Conservation (phyloP, 1,139 yeast genomes). For the Williopsis jadinii region DNA sequence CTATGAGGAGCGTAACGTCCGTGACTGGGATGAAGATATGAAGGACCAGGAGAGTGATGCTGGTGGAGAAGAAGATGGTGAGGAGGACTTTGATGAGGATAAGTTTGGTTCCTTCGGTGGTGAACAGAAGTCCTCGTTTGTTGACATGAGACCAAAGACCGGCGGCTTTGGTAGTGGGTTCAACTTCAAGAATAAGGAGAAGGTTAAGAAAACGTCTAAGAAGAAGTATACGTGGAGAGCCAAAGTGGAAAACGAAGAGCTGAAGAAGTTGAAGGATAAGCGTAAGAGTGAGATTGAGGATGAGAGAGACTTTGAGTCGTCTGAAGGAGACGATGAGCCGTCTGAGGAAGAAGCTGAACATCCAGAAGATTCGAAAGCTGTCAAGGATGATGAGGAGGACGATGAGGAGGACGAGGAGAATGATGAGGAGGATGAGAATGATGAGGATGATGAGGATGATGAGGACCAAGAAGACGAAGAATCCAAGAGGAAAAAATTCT, state of each 20-base stretch:
- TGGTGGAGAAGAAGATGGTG: constrained; percentile 17
- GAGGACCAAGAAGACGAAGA: constrained; percentile 16
- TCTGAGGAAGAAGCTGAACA: constrained; percentile 18
- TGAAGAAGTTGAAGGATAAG: constrained; percentile 22
- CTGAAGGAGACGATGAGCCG: constrained; percentile 19
- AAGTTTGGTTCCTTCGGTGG: constrained; percentile 23
- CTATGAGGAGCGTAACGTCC: constrained; percentile 63
- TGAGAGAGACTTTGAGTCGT: constrained; percentile 35
- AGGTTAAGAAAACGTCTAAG: constrained; percentile 37
- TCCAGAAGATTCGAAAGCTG: constrained; percentile 7
- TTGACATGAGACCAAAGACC: constrained; percentile 66
- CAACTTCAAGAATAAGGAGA: constrained; percentile 55
- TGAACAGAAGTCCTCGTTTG: constrained; percentile 41
- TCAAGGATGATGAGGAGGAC: constrained; percentile 11
- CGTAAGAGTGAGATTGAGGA: constrained; percentile 33
- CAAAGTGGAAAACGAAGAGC: constrained; percentile 40
- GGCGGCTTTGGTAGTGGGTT: constrained; percentile 64
- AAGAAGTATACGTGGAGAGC: constrained; percentile 54
- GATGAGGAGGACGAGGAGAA: constrained; percentile 8
- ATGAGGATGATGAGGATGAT: constrained; percentile 21
- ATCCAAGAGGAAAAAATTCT: constrained; percentile 16
- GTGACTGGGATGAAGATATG: constrained; percentile 52
- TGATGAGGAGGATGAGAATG: constrained; percentile 14
- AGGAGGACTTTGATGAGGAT: constrained; percentile 25
- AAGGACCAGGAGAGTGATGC: constrained; percentile 15